Conservation (phyloP, 2,329 filamentous ascomycete genomes). For the Aphanoascus verrucosus region DNA sequence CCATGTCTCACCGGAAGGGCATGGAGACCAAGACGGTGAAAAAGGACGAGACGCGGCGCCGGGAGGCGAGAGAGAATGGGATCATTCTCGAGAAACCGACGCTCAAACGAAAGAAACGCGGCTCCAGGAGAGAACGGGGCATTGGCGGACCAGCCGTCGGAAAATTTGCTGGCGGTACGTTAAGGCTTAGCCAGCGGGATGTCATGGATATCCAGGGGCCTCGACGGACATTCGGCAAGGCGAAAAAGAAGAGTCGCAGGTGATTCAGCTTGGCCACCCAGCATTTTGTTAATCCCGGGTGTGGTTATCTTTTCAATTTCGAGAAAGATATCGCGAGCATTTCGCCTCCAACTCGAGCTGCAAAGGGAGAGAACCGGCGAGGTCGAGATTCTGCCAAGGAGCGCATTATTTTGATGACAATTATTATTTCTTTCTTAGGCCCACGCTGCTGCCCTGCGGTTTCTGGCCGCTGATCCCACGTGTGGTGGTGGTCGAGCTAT, state of each 20-base stretch:
- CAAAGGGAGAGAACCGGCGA: background rate
- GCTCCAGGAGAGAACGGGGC: slow-evolving; percentile 44
- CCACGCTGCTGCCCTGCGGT: too few species aligned
- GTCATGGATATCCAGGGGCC: slow-evolving; percentile 57
- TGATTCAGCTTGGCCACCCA: background rate
- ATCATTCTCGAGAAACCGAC: slow-evolving; percentile 61
- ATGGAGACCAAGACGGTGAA: slow-evolving; percentile 57
- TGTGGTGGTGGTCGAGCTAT: background rate
- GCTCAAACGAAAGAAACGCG: slow-evolving; percentile 28
- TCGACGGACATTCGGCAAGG: slow-evolving; percentile 21
- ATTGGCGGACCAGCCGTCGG: slow-evolving; percentile 73
- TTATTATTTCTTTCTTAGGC: background rate
- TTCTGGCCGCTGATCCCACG: background rate
- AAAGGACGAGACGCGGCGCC: slow-evolving; percentile 60
- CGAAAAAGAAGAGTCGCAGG: slow-evolving; percentile 7
- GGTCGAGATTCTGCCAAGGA: background rate
- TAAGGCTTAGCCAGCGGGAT: slow-evolving; percentile 69
- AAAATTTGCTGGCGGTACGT: slow-evolving; percentile 64
- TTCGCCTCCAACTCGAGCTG: background rate
- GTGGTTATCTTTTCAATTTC: background rate
- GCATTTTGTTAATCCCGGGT: too few species aligned
- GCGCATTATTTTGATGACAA: background rate
- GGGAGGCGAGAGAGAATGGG: slow-evolving; percentile 79
- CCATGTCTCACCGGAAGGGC: slow-evolving; percentile 75
- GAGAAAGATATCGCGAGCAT: background rate